phyloP scores from a whole-genome alignment of 208 protist genomes.

The Trypanosoma melophagium region DNA sequence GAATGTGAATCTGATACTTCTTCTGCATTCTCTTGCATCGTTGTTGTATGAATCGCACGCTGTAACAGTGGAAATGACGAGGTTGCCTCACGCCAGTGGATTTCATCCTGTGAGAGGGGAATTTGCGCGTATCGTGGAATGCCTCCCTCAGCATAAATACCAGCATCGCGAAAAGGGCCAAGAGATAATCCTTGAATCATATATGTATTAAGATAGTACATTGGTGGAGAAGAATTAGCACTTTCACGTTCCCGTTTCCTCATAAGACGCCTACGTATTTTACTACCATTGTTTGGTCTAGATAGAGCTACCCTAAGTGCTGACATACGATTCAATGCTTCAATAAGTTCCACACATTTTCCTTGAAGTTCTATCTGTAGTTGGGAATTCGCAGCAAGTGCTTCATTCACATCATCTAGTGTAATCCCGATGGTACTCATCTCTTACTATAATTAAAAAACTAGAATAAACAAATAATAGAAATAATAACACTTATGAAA shows the following conservation, averaged over 20 bases:
- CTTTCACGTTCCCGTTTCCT: not conserved
- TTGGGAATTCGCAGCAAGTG: slow-evolving; percentile 9
- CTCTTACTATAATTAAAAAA: not conserved
- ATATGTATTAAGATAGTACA: slow-evolving; percentile 2
- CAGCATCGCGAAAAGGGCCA: slow-evolving; percentile 24
- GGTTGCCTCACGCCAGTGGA: slow-evolving; percentile 11
- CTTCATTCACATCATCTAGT: slow-evolving; percentile 19
- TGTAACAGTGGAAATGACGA: slow-evolving; percentile 11
- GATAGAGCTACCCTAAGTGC: slow-evolving; percentile 8
- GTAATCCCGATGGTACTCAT: not conserved
- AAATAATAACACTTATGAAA: not conserved
- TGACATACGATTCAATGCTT: not conserved
- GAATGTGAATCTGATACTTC: not conserved
- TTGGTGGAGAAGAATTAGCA: not conserved
- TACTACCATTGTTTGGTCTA: not conserved
- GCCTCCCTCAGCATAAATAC: slow-evolving; percentile 10
- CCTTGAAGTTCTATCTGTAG: slow-evolving; percentile 7
- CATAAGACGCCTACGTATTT: not conserved
- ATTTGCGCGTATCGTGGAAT: slow-evolving; percentile 12
- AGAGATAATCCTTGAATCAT: not conserved
- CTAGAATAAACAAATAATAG: slow-evolving; percentile 1
- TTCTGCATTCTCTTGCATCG: not conserved
- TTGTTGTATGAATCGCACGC: not conserved
- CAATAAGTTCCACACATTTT: not conserved
- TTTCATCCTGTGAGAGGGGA: slow-evolving; percentile 18